These are phyloP conservation scores for Talaromyces stipitatus DNA, from an alignment of 495 filamentous ascomycete species.

Conservation along the genomic window DNA sequence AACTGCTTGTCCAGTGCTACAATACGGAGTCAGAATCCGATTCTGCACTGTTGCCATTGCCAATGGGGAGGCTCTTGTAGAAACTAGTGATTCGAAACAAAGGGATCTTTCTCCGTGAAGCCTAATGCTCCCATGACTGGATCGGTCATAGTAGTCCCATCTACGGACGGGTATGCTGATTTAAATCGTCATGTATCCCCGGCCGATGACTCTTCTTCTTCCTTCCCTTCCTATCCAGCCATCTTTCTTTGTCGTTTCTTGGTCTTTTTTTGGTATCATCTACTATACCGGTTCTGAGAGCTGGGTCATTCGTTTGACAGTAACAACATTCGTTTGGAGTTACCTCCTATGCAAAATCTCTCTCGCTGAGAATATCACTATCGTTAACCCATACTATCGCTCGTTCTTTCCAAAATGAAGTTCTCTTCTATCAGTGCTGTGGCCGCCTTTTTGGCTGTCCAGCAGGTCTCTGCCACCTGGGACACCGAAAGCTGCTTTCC, in stretches of 20 bases:
- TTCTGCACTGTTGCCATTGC: background rate
- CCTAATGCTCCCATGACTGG: background rate
- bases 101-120: background rate
- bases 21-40: background rate
- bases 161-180: background rate
- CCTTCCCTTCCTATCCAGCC: background rate
- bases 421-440: conserved; percentile 10
- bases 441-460: conserved; percentile 22
- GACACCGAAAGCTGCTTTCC: conserved; percentile 50
- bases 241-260: background rate
- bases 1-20: too few relatives aligned
- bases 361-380: background rate
- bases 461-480: conserved; percentile 57
- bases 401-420: conserved; percentile 18
- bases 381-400: background rate
- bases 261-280: background rate
- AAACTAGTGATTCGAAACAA: background rate
- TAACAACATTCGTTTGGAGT: background rate
- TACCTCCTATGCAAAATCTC: background rate
- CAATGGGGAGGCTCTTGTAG: background rate
- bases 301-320: conserved; percentile 6
- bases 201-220: background rate
- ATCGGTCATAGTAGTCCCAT: background rate
- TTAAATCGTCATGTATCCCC: conserved; percentile 1
- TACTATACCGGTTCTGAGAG: background rate